Percentiles rank a stretch among this genome's conserved stretches.
Conservation (phyloP, 164 flowering plant species). For the Piper longum region DNA sequence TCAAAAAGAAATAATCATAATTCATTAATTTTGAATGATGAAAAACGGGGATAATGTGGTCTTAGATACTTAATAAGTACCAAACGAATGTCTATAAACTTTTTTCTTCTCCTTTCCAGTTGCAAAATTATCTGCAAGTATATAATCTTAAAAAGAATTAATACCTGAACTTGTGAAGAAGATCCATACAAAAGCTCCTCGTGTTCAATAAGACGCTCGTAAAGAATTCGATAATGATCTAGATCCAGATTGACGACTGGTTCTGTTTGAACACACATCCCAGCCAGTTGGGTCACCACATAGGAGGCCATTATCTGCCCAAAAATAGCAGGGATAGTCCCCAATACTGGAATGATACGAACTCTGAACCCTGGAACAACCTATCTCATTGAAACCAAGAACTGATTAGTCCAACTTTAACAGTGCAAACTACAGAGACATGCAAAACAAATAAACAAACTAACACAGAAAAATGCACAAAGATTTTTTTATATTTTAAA, state of each 20-base stretch:
- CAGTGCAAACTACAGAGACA: too few relatives aligned
- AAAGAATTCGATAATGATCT: slow-evolving; percentile 73
- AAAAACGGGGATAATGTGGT: too few relatives aligned
- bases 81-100: not conserved
- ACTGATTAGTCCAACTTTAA: too few relatives aligned
- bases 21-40: too few relatives aligned
- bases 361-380: slow-evolving; percentile 90
- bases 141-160: not conserved
- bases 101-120: not conserved
- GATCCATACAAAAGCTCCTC: slow-evolving; percentile 77
- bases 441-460: too few relatives aligned
- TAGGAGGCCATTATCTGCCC: slow-evolving; percentile 99
- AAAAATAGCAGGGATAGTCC: slow-evolving; percentile 92
- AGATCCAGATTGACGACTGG: slow-evolving; percentile 74
- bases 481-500: too few relatives aligned
- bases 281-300: slow-evolving; percentile 73
- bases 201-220: slow-evolving; percentile 92
- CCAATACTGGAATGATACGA: slow-evolving; percentile 90
- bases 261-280: slow-evolving; percentile 60
- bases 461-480: too few relatives aligned
- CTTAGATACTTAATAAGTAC: too few relatives aligned
- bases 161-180: slow-evolving; percentile 60
- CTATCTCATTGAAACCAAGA: slow-evolving; percentile 19
- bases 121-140: not conserved
- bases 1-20: too few relatives aligned